Evolutionary conservation across 305 asterid species (phyloP).

Genomic region (Fraxinus nigra): DNA sequence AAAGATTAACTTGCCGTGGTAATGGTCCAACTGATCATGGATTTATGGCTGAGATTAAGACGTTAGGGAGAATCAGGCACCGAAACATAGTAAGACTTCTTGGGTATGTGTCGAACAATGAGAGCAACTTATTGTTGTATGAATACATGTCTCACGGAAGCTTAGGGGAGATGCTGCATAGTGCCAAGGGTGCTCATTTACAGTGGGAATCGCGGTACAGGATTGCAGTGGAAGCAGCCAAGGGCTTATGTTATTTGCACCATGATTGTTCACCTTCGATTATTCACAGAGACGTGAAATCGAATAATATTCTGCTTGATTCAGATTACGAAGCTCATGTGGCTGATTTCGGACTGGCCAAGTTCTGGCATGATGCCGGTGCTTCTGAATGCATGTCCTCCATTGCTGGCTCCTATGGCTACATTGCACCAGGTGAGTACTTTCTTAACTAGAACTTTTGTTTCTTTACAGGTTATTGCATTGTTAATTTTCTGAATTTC

Average conservation of each 20-base stretch:
- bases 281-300: conserved; percentile 82
- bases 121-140: conserved; percentile 63
- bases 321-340: conserved; percentile 88
- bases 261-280: conserved; percentile 87
- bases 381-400: conserved; percentile 87
- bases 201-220: conserved; percentile 76
- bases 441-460: not conserved
- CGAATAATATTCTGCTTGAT: conserved; percentile 78
- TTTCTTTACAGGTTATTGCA: not conserved
- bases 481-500: not conserved
- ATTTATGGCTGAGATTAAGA: conserved; percentile 78
- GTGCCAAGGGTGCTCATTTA: conserved; percentile 71
- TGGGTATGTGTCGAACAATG: conserved; percentile 70
- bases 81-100: conserved; percentile 69
- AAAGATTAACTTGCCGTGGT: conserved; percentile 44
- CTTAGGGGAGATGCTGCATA: conserved; percentile 87
- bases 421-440: conserved; percentile 80
- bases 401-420: conserved; percentile 88
- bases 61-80: conserved; percentile 77
- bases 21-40: conserved; percentile 58
- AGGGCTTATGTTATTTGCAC: conserved; percentile 86
- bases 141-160: conserved; percentile 94
- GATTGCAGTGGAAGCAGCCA: conserved; percentile 79
- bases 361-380: conserved; percentile 65
- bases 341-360: conserved; percentile 89